phyloP scores from a whole-genome alignment of 2,329 filamentous ascomycete species.

The Exophiala sp. region DNA sequence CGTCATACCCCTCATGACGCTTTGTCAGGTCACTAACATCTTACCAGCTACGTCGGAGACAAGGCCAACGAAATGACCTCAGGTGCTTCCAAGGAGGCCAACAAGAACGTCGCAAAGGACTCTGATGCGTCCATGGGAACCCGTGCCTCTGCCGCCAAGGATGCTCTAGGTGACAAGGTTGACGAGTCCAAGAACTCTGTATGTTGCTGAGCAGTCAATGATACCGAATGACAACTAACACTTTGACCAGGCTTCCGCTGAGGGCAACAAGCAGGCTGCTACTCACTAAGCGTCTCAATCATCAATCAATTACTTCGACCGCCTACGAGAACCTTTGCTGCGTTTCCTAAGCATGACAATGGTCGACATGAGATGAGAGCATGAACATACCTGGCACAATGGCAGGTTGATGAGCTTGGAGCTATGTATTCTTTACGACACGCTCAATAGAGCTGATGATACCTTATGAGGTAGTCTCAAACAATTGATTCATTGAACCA shows the following conservation, averaged over 20 bases:
- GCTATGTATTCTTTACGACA: slow-evolving; percentile 16
- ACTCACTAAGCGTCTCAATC: slow-evolving; percentile 22
- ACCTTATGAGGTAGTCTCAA: slow-evolving; percentile 11
- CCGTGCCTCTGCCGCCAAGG: slow-evolving; percentile 54
- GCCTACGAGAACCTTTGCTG: slow-evolving; percentile 11
- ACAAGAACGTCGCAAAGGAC: slow-evolving; percentile 67
- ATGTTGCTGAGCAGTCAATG: slow-evolving; percentile 6
- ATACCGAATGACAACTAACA: slow-evolving; percentile 6
- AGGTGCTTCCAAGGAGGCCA: slow-evolving; percentile 63
- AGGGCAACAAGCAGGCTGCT: slow-evolving; percentile 28
- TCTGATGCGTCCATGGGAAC: slow-evolving; percentile 50
- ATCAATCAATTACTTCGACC: not conserved
- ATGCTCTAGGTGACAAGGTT: slow-evolving; percentile 52
- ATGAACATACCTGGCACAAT: slow-evolving; percentile 2
- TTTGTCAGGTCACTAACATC: slow-evolving; percentile 33
- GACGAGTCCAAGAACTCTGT: slow-evolving; percentile 51
- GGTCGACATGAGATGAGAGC: slow-evolving; percentile 4
- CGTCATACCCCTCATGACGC: not conserved
- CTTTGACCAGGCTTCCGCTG: slow-evolving; percentile 23
- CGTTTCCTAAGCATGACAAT: slow-evolving; percentile 12
- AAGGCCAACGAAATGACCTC: slow-evolving; percentile 55
- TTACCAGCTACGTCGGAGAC: slow-evolving; percentile 66
- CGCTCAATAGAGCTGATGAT: slow-evolving; percentile 5
- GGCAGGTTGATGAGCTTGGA: slow-evolving; percentile 15
- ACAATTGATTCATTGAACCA: slow-evolving; percentile 12